These are phyloP conservation scores for Sicyos edulis DNA, from an alignment of 306 rosid genomes.

Conservation along the genomic window DNA sequence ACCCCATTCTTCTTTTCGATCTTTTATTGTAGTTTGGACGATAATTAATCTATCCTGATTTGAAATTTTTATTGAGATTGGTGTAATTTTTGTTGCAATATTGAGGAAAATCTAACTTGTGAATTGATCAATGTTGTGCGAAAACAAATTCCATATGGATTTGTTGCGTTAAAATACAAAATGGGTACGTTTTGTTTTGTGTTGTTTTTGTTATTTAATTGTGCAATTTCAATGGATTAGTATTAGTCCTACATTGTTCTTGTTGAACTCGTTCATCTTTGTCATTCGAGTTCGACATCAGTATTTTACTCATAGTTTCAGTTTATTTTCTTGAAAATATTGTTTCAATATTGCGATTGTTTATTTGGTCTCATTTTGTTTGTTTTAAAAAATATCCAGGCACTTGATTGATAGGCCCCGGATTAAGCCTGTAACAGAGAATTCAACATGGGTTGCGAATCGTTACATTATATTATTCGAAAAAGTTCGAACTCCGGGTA, in stretches of 20 bases:
- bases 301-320: background rate
- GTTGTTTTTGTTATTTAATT: background rate
- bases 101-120: slow-evolving; percentile 4
- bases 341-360: background rate
- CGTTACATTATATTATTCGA: slow-evolving; percentile 75
- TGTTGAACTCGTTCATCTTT: background rate
- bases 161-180: slow-evolving; percentile 47
- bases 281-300: background rate
- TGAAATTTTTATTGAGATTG: background rate
- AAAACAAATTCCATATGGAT: slow-evolving; percentile 59
- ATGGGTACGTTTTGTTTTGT: slow-evolving; percentile 40
- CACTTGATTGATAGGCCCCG: slow-evolving; percentile 80
- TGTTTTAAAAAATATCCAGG: slow-evolving; percentile 29
- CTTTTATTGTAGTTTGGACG: background rate
- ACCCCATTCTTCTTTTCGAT: background rate
- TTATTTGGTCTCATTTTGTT: background rate
- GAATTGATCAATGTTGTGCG: slow-evolving; percentile 44
- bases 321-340: background rate
- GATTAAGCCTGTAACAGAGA: slow-evolving; percentile 72
- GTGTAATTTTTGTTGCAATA: background rate
- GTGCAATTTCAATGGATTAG: background rate
- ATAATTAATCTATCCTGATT: background rate
- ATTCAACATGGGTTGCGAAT: slow-evolving; percentile 53
- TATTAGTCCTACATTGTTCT: background rate
- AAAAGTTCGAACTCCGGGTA: slow-evolving; percentile 53